phyloP scores from a whole-genome alignment of 2,329 filamentous ascomycete genomes.

The Ustulina deusta region DNA sequence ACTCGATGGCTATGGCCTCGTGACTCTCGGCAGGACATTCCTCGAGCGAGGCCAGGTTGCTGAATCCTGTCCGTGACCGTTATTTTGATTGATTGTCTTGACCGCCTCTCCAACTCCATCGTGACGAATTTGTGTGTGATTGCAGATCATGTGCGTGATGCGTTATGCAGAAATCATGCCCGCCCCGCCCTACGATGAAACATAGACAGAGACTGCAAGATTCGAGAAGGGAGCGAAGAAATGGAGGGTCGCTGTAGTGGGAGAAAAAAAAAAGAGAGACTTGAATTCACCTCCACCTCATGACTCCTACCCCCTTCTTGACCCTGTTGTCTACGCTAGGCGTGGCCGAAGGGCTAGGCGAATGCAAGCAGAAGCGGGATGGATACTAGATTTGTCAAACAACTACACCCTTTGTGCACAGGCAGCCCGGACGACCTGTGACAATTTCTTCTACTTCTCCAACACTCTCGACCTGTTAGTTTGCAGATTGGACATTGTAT shows the following conservation, averaged over 20 bases:
- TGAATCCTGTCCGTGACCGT: conserved; percentile 47
- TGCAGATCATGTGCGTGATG: conserved; percentile 40
- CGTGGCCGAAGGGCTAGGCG: conserved; percentile 6
- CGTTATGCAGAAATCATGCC: conserved; percentile 36
- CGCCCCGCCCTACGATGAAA: conserved; percentile 35
- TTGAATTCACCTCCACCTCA: conserved; percentile 27
- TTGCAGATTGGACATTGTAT: conserved; percentile 20
- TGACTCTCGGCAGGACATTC: conserved; percentile 55
- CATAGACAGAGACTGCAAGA: conserved; percentile 21
- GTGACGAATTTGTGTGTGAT: conserved; percentile 35
- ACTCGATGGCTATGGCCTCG: conserved; percentile 53
- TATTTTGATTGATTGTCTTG: conserved; percentile 25
- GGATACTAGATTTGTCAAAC: conserved; percentile 12
- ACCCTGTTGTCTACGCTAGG: not conserved
- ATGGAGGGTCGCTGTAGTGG: conserved; percentile 11
- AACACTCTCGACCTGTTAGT: conserved; percentile 5
- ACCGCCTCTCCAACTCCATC: conserved; percentile 36
- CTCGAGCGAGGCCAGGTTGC: conserved; percentile 54
- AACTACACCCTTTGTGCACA: no score
- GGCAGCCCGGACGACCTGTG: not conserved
- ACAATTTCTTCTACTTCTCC: conserved; percentile 6
- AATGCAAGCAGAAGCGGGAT: conserved; percentile 1
- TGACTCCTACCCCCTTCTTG: conserved; percentile 29
- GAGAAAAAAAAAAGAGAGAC: conserved; percentile 7
- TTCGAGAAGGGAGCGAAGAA: conserved; percentile 24